These are phyloP conservation scores for Henckelia pumila DNA, from an alignment of 257 asterid genomes.

Conservation along the genomic window DNA sequence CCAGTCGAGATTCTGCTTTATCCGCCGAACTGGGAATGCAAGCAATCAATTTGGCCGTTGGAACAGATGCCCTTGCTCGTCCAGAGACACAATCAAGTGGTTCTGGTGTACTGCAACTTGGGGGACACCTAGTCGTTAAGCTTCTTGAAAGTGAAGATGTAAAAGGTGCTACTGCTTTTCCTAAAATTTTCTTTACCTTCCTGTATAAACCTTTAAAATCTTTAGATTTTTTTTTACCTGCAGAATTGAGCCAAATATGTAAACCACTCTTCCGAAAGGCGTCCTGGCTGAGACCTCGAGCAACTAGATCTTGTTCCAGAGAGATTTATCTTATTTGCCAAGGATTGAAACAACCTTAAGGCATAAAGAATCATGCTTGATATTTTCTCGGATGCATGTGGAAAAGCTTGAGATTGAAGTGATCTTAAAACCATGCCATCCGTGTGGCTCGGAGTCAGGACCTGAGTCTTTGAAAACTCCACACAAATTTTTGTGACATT, in stretches of 20 bases:
- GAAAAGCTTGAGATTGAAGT: too few species aligned
- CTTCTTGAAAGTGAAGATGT: conserved; percentile 85
- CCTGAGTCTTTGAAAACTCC: too few species aligned
- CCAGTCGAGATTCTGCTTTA: conserved; percentile 71
- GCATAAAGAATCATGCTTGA: too few species aligned
- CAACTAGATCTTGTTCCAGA: conserved; percentile 75
- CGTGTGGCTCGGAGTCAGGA: too few species aligned
- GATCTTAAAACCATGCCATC: too few species aligned
- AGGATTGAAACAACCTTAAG: conserved; percentile 26
- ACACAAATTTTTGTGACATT: too few species aligned
- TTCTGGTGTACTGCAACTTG: conserved; percentile 44
- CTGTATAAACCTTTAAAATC: too few species aligned
- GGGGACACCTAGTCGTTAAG: conserved; percentile 79
- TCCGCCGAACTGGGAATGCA: conserved; percentile 79
- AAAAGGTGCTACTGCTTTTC: conserved; percentile 42
- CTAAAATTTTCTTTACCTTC: background rate
- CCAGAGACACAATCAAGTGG: conserved; percentile 25
- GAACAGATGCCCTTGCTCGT: conserved; percentile 35
- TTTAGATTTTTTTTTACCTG: conserved; percentile 4
- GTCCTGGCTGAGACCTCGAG: conserved; percentile 86
- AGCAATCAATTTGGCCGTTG: conserved; percentile 74
- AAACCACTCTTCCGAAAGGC: conserved; percentile 68
- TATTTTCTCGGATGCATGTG: too few species aligned
- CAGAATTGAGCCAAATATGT: conserved; percentile 69
- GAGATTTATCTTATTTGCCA: conserved; percentile 87